Evolutionary conservation across 164 flowering plant genomes (phyloP).

Genomic region (Vitis labrusca): DNA sequence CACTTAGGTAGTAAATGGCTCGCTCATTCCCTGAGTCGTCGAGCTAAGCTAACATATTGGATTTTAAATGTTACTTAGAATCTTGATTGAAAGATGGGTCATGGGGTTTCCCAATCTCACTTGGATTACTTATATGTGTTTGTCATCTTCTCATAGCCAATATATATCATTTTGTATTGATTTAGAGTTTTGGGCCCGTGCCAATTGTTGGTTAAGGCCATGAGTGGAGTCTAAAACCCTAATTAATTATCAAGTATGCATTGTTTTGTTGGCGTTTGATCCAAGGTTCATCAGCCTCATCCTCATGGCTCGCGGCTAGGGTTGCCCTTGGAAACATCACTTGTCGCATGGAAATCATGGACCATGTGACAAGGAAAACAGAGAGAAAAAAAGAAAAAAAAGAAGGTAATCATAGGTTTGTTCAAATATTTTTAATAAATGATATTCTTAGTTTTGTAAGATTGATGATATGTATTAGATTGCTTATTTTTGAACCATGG

Average conservation of each 20-base stretch:
- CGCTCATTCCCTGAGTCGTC: too few relatives aligned
- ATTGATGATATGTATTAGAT: too few relatives aligned
- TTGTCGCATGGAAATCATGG: neutral
- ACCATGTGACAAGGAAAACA: neutral
- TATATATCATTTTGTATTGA: constrained; percentile 1
- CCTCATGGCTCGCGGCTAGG: neutral
- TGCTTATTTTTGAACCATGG: too few relatives aligned
- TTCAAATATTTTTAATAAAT: too few relatives aligned
- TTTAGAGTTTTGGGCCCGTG: constrained; percentile 23
- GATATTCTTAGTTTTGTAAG: too few relatives aligned
- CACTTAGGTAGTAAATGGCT: too few relatives aligned
- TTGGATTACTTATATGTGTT: constrained; percentile 11
- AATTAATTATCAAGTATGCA: neutral
- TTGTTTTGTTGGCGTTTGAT: constrained; percentile 23
- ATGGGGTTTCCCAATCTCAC: constrained; percentile 23
- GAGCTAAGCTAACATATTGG: too few relatives aligned
- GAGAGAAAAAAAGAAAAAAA: neutral
- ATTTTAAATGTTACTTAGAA: too few relatives aligned
- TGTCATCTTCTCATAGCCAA: constrained; percentile 31
- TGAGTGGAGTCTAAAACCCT: constrained; percentile 41
- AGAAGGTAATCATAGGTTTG: too few relatives aligned
- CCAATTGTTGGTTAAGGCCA: constrained; percentile 30
- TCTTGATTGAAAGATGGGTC: neutral
- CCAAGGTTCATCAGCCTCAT: neutral
- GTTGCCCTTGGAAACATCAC: neutral